Base-by-base conservation (phyloP, 2,329 filamentous ascomycete genomes). In the Cordyceps javanica region DNA sequence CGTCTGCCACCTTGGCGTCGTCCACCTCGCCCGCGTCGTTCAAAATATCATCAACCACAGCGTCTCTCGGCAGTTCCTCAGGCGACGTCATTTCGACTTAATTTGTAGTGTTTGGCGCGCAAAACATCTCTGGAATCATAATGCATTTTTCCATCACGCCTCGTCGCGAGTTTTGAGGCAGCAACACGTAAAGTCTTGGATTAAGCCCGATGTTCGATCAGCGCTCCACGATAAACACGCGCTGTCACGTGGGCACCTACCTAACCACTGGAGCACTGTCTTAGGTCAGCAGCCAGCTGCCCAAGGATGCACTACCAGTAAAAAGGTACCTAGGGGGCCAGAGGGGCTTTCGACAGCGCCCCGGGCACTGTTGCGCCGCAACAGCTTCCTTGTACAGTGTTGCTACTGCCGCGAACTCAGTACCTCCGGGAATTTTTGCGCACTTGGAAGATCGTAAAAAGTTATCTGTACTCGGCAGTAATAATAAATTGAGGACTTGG, bases 181-280 rank as follows among this genome's bases (percentile, higher is more conserved):
- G 41, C 34, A 36, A 57, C 56, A 54, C 56, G 56, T 58, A 19
- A 48, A 10, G n/a, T 10, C 19, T 6, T 19, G 13, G 32, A 8
- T 21, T 13, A 39, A 16, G 39, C 16, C 8, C n/a, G 5, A n/a
- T n/a, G 21, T 21, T 26, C 6, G n/a, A n/a, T n/a, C 13, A 26
- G 3, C 6, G 6, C 23, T 55, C 44, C 57, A 50, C 57, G 51
- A 55, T 30, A 46, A 38, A 30, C 21, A 55, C 57, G 51, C 57
- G 57, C 16, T 39, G 34, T 55, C 57, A 59, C 57, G 57, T 59
- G 57, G n/a, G n/a, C n/a, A n/a, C n/a, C n/a, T n/a, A n/a, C n/a
- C n/a, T 9, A 38, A 14, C 1, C 32, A 13, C 11, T 34, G 11
- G 16, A n/a, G 8, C 3, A 19, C 8, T 1, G 16, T 14, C 36